Base-by-base conservation (phyloP, 345 rosid genomes). In the Bruguiera sexangula region DNA sequence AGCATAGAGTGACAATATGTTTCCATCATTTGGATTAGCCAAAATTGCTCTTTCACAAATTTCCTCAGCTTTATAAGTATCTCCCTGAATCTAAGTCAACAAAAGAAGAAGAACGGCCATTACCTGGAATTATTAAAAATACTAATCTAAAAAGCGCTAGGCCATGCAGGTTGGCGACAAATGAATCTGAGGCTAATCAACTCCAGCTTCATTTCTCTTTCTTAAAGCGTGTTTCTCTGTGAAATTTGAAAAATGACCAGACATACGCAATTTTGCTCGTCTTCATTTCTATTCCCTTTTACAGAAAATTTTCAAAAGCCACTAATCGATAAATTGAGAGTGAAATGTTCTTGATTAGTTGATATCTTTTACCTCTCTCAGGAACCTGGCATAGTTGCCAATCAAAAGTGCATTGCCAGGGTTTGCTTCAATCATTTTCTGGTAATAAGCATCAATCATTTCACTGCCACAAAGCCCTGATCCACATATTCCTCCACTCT, bases 321-420 rank as follows among this genome's bases (percentile, higher is more conserved):
- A 3, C 4, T 13, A 43, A 13, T 39, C 3, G 11, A 11, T 9
- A 39, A 39, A 39, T 39, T 39, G 48, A 16, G 48, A 39, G 18
- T 3, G 6, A 43, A 43, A 13, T 43, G 50, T 13, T 13, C 50
- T 43, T 15, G 50, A 43, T 43, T 3, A 3, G 50, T 43, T 43
- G 50, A 3, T 11, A 2, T 34, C 10, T 7, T 43, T 55, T 68
- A 86, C 93, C 86, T 88, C 91, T 85, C 85, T 88, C 81, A 88
- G 79, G 72, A 86, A 85, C 80, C 63, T 86, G 15, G 93, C 93
- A 72, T 88, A 88, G 75, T 88, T 90, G 59, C 86, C 89, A 19
- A 85, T 85, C 56, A 86, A 69, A 69, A 86, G 84, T 11, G 88
- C 65, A 71, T 84, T 90, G 31, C 73, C 82, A 30, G 93, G 89